These are phyloP conservation scores for Grosmannia huntii DNA, from an alignment of 2,329 filamentous ascomycete species.

Conservation along the genomic window DNA sequence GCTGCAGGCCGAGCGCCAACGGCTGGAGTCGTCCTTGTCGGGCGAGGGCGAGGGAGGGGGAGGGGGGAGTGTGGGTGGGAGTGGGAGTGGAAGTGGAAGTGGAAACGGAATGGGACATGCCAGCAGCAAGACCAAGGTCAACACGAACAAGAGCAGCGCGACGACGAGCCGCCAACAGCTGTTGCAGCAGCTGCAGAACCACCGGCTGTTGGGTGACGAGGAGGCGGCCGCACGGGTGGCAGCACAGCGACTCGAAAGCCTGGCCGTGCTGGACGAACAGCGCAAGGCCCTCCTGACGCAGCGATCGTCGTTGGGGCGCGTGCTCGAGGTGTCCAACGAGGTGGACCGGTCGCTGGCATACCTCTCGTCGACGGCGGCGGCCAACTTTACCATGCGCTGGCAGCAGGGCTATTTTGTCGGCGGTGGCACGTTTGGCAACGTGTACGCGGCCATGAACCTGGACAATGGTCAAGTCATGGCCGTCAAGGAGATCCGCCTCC, in stretches of 20 bases:
- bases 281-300: constrained; percentile 73
- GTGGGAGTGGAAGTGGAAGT: not conserved
- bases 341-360: constrained; percentile 90
- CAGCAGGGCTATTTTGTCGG: constrained; percentile 98
- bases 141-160: no score
- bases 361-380: constrained; percentile 85
- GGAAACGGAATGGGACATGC: no score
- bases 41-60: not conserved
- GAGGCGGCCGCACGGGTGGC: constrained; percentile 66
- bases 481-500: constrained; percentile 93
- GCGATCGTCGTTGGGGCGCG: constrained; percentile 74
- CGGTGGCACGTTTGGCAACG: constrained; percentile 91
- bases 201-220: constrained; percentile 55
- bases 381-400: constrained; percentile 92
- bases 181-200: not conserved
- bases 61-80: not conserved
- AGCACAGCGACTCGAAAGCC: constrained; percentile 59
- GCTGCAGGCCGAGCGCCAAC: constrained; percentile 84
- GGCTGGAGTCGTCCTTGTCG: constrained; percentile 60
- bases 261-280: constrained; percentile 64
- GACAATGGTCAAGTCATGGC: constrained; percentile 96
- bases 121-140: not conserved
- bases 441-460: constrained; percentile 94
- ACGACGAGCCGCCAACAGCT: not conserved
- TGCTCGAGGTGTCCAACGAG: constrained; percentile 89